These are phyloP conservation scores for Hypocreales sp. DNA, from an alignment of 2,329 filamentous ascomycete genomes.

Conservation along the genomic window DNA sequence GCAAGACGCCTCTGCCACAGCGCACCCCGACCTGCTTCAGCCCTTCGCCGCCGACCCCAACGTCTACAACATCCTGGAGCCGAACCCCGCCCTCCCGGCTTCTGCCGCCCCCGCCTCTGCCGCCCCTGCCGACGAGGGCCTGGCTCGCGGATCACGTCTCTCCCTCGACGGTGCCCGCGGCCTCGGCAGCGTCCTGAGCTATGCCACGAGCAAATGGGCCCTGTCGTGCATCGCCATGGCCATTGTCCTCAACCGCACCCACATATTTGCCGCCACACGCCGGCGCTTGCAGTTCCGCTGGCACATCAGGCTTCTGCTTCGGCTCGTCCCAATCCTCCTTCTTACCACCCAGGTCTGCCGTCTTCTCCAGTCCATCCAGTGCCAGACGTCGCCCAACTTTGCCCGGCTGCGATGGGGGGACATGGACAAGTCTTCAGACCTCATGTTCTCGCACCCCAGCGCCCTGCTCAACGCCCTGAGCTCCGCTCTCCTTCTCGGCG, in stretches of 20 bases:
- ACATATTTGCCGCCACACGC: conserved; percentile 83
- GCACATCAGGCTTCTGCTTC: conserved; percentile 53
- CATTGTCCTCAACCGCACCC: conserved; percentile 76
- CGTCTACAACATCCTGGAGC: conserved; percentile 15
- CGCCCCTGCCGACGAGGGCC: conserved; percentile 5
- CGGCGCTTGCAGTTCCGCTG: conserved; percentile 64
- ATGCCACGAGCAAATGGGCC: conserved; percentile 85
- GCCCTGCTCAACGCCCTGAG: conserved; percentile 57
- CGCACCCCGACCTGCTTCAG: conserved; percentile 8
- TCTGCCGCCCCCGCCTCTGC: conserved; percentile 2
- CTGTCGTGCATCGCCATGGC: conserved; percentile 76
- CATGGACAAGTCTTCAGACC: conserved; percentile 43
- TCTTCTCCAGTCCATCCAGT: conserved; percentile 74
- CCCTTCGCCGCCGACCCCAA: conserved; percentile 10
- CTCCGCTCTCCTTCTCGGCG: conserved; percentile 55
- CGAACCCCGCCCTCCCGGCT: conserved; percentile 2
- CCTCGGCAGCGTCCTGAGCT: conserved; percentile 75
- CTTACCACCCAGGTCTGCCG: conserved; percentile 52
- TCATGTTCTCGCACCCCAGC: conserved; percentile 57
- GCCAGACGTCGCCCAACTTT: conserved; percentile 71
- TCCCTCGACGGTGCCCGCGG: conserved; percentile 48
- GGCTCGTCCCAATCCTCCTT: conserved; percentile 54
- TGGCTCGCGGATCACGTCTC: conserved; percentile 25
- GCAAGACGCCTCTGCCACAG: conserved; percentile 7
- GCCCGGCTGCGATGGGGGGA: conserved; percentile 54